Evolutionary conservation across 2,329 filamentous ascomycete genomes (phyloP), one percentile per base, ranked within the genome.

Genomic region (Pestalotiopsis fici): DNA sequence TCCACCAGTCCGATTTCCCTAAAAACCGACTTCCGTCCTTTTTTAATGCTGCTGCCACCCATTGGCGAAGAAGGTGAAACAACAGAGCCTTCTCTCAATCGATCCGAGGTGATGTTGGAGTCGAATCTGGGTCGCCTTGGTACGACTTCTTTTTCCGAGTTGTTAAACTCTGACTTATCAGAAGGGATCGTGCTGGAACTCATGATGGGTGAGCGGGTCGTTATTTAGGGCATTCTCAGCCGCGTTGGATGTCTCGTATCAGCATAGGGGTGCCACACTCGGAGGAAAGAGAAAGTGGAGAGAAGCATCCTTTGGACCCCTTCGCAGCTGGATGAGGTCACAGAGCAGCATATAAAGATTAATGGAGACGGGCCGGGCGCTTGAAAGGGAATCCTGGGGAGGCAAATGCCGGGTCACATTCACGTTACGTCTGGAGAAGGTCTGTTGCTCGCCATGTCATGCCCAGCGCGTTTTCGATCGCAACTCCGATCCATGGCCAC

Each of bases 21-120:
- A 71, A 88, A 88, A 66, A 87, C 77, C 25, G 85, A 87, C 70
- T 78, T 83, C 61, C 85, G 81, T 55, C 81, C 83, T 73, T 86
- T 87, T 69, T 77, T 79, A 60, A 86, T 82, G 66, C 82, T 85
- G 71, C 78, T 78, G n/a, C 43, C 43, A 23, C 57, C 57, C 57
- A 60, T 60, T 60, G 57, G 57, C 27, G 57, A 35, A 9, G 57
- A n/a, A 1, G 57, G 57, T 37, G 37, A 13, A 21, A 35, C 57
- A 54, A 72, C 71, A n/a, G 80, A 81, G 67, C 82, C 78, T 73
- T 87, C 85, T 69, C 85, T 81, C 47, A 87, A 76, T 55, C 85
- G 83, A 73, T 87, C 84, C 65, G 83, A 81, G 2, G 85, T 87
- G 66, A 80, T 74, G 65, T 81, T 80, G 1, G 84, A 84, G 76